phyloP scores from a whole-genome alignment of 1,284 basidiomycete species.

The Leccinum pachyderme region DNA sequence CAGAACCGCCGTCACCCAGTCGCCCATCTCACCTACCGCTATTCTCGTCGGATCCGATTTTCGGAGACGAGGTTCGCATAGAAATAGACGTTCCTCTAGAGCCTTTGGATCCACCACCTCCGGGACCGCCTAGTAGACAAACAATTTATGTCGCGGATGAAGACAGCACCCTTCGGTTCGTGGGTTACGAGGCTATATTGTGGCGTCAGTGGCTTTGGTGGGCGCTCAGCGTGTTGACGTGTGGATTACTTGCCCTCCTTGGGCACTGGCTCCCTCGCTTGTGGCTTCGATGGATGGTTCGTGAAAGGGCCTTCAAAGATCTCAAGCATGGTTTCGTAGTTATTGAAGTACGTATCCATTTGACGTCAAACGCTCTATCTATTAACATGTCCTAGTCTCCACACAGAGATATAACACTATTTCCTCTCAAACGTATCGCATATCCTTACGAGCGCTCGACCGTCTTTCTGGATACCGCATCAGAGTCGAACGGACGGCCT shows the following conservation, averaged over 20 bases:
- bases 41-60: conserved; percentile 71
- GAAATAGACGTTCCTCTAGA: conserved; percentile 70
- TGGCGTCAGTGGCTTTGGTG: conserved; percentile 76
- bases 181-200: conserved; percentile 78
- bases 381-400: conserved; percentile 55
- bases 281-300: conserved; percentile 88
- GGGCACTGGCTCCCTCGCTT: conserved; percentile 92
- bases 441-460: conserved; percentile 81
- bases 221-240: conserved; percentile 63
- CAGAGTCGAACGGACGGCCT: conserved; percentile 20
- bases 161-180: conserved; percentile 85
- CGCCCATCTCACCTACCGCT: conserved; percentile 58
- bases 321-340: conserved; percentile 75
- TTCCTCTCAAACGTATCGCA: conserved; percentile 62
- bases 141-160: conserved; percentile 89
- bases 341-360: conserved; percentile 70
- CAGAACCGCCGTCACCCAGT: conserved; percentile 58
- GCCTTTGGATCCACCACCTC: conserved; percentile 60
- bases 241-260: conserved; percentile 79
- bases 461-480: conserved; percentile 55
- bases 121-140: conserved; percentile 81
- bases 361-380: not conserved
- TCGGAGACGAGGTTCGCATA: conserved; percentile 76
- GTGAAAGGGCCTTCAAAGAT: conserved; percentile 81
- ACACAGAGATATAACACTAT: conserved; percentile 77